Evolutionary conservation across 208 protist species (phyloP).

Genomic region (Tritrichomonas musculus): DNA sequence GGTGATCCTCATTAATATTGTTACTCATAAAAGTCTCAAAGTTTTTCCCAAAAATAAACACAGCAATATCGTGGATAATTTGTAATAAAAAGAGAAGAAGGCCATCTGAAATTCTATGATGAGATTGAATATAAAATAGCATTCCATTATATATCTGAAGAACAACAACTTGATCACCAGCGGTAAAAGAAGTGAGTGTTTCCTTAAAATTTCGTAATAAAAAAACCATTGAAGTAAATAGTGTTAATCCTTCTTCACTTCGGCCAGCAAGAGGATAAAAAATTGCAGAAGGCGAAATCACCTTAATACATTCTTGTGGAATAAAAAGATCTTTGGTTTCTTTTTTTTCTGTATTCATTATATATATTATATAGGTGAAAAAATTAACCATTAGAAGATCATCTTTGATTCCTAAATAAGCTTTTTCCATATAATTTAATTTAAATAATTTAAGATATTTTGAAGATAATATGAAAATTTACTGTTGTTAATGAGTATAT

Average conservation of each 20-base stretch:
- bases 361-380: too few relatives aligned
- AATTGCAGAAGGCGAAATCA: not conserved
- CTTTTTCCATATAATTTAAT: too few relatives aligned
- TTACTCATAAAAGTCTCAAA: not conserved
- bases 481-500: too few relatives aligned
- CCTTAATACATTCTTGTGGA: not conserved
- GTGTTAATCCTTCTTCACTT: not conserved
- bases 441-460: too few relatives aligned
- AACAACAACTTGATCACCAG: conserved; percentile 4
- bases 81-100: not conserved
- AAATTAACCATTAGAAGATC: too few relatives aligned
- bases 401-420: too few relatives aligned
- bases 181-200: not conserved
- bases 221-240: conserved; percentile 4
- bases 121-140: not conserved
- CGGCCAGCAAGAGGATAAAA: not conserved
- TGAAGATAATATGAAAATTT: too few relatives aligned
- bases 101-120: not conserved
- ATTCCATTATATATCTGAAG: not conserved
- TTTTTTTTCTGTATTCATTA: too few relatives aligned
- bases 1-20: not conserved
- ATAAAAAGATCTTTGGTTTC: too few relatives aligned
- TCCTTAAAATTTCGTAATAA: not conserved
- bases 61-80: not conserved
- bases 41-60: not conserved